Evolutionary conservation across 495 filamentous ascomycete species (phyloP).

Genomic region (Extremus antarcticus): DNA sequence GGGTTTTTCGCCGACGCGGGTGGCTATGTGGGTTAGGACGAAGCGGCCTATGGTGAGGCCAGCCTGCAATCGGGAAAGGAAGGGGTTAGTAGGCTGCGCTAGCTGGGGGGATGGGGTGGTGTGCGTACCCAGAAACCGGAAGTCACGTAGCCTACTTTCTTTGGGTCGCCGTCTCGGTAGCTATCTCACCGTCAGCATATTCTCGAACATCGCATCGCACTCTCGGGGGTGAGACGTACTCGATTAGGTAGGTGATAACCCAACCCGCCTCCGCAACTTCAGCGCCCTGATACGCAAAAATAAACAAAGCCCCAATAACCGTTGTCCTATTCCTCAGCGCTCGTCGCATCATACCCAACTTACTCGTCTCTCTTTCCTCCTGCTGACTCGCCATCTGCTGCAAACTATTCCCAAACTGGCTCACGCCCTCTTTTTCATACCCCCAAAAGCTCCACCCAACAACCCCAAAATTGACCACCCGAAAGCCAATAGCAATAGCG

Average conservation of each 20-base stretch:
- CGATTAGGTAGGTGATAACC: conserved; percentile 22
- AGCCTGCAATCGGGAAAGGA: background rate
- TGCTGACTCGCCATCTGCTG: conserved; percentile 29
- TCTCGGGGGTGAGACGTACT: no score
- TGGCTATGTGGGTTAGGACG: conserved; percentile 50
- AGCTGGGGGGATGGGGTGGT: background rate
- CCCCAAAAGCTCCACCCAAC: conserved; percentile 50
- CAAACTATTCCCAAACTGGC: conserved; percentile 29
- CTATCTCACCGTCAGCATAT: background rate
- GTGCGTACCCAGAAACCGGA: conserved; percentile 61
- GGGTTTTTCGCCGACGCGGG: conserved; percentile 54
- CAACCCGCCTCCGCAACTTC: conserved; percentile 68
- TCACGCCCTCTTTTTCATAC: conserved; percentile 39
- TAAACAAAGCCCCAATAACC: conserved; percentile 60
- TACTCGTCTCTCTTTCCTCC: conserved; percentile 17
- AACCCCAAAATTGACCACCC: conserved; percentile 38
- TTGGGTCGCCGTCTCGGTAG: conserved; percentile 53
- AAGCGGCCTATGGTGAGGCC: conserved; percentile 61
- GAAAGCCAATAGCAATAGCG: conserved; percentile 41
- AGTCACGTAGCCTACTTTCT: conserved; percentile 66
- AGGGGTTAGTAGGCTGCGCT: conserved; percentile 29
- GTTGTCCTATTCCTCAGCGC: conserved; percentile 50
- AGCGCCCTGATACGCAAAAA: conserved; percentile 72
- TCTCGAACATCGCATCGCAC: background rate
- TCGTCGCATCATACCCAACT: conserved; percentile 30